Conservation (phyloP, 805 yeast genomes). For the Komagataella kurtzmanii region DNA sequence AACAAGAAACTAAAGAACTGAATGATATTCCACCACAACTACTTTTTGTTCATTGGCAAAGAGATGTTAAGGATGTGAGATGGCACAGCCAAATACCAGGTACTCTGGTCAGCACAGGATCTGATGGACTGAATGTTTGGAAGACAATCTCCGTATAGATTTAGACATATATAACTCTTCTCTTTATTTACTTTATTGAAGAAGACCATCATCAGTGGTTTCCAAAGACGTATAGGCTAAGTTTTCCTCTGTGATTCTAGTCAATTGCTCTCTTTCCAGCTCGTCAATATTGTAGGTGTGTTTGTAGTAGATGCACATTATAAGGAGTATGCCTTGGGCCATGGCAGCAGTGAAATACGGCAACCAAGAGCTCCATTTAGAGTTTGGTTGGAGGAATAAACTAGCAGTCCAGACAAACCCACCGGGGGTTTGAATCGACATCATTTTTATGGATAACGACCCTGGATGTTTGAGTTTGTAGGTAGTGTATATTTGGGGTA, state of each 20-base stretch:
- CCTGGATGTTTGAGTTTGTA: constrained; percentile 63
- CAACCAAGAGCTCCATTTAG: constrained; percentile 81
- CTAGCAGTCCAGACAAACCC: constrained; percentile 73
- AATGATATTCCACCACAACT: constrained; percentile 91
- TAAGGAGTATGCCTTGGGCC: constrained; percentile 47
- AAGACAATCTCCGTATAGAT: constrained; percentile 82
- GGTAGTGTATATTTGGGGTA: constrained; percentile 72
- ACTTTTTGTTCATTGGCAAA: constrained; percentile 96
- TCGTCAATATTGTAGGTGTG: constrained; percentile 8
- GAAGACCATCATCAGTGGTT: background rate
- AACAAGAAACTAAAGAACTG: constrained; percentile 63
- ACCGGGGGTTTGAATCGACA: constrained; percentile 84
- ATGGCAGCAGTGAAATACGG: constrained; percentile 64
- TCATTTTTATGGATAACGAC: constrained; percentile 64
- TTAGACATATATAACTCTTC: background rate
- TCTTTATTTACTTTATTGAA: background rate
- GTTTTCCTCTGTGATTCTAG: constrained; percentile 8
- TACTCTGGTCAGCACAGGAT: constrained; percentile 85
- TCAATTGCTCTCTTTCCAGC: constrained; percentile 11
- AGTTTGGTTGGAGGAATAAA: constrained; percentile 55
- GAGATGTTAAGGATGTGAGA: constrained; percentile 92
- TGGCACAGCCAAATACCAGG: constrained; percentile 99
- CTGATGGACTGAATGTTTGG: constrained; percentile 91
- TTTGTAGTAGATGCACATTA: constrained; percentile 46
- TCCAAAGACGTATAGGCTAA: background rate